These are phyloP conservation scores for Rhamnella rubrinervis DNA, from an alignment of 331 rosid species.

Conservation along the genomic window DNA sequence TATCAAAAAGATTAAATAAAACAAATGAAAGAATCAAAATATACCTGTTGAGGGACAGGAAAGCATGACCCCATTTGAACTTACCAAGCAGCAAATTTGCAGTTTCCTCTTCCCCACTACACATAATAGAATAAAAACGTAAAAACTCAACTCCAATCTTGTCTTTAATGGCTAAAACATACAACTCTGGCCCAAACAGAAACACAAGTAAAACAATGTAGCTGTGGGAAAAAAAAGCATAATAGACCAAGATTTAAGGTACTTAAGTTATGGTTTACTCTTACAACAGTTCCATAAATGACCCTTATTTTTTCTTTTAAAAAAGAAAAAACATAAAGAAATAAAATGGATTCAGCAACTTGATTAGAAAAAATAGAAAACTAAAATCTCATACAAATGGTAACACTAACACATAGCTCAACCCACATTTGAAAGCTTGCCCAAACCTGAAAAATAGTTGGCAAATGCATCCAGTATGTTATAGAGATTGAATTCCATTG, in stretches of 20 bases:
- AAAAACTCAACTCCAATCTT: neutral
- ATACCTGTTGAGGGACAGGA: conserved; percentile 82
- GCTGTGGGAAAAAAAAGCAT: neutral
- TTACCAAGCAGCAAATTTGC: conserved; percentile 81
- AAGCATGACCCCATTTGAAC: conserved; percentile 99
- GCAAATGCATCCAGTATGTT: neutral
- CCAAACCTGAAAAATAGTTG: neutral
- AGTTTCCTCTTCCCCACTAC: conserved; percentile 92
- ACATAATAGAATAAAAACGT: conserved; percentile 26
- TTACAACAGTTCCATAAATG: too few relatives aligned
- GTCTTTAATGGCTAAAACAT: neutral
- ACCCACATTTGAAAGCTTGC: neutral
- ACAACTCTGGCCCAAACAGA: neutral
- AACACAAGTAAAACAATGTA: neutral
- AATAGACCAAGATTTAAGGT: too few relatives aligned
- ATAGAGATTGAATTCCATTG: neutral
- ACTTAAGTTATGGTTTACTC: too few relatives aligned
- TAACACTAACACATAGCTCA: neutral
- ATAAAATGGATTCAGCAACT: neutral
- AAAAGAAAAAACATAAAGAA: too few relatives aligned
- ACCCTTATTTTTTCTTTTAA: too few relatives aligned
- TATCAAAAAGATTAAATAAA: conserved; percentile 4
- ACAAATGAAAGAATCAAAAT: conserved; percentile 7
- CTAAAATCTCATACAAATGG: neutral
- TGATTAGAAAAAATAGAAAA: neutral